Evolutionary conservation across 2,329 filamentous ascomycete genomes (phyloP).

Genomic region (Mariannaea elegans): DNA sequence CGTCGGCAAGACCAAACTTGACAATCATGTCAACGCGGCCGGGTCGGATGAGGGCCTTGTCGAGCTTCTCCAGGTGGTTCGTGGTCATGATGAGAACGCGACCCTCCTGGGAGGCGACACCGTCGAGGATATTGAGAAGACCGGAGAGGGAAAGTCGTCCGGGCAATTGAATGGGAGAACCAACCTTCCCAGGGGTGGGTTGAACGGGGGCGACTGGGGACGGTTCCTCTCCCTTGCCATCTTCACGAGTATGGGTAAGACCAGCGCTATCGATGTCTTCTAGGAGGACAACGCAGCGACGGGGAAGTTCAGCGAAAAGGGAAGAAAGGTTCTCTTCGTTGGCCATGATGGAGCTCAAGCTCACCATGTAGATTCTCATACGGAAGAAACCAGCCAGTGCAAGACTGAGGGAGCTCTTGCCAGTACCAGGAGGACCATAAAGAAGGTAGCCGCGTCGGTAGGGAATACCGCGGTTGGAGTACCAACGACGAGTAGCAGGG

Average conservation of each 20-base stretch:
- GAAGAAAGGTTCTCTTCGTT: slow-evolving; percentile 71
- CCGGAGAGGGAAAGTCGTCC: slow-evolving; percentile 74
- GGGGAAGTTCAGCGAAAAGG: slow-evolving; percentile 73
- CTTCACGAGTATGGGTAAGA: slow-evolving; percentile 67
- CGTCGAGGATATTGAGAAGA: slow-evolving; percentile 83
- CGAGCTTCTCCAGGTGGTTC: slow-evolving; percentile 69
- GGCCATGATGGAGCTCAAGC: slow-evolving; percentile 68
- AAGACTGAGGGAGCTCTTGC: slow-evolving; percentile 77
- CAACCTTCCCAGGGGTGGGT: slow-evolving; percentile 9
- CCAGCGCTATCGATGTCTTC: slow-evolving; percentile 82
- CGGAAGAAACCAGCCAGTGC: slow-evolving; percentile 76
- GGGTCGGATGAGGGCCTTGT: slow-evolving; percentile 69
- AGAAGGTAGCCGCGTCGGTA: slow-evolving; percentile 87
- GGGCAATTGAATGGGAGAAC: slow-evolving; percentile 12
- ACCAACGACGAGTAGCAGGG: slow-evolving; percentile 76
- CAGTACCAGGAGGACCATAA: slow-evolving; percentile 81
- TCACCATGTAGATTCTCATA: slow-evolving; percentile 77
- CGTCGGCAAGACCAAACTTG: slow-evolving; percentile 64
- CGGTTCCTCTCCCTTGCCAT: slow-evolving; percentile 39
- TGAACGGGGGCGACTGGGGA: slow-evolving; percentile 27
- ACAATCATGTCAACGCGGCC: slow-evolving; percentile 69
- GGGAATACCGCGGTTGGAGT: slow-evolving; percentile 83
- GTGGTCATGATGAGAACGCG: slow-evolving; percentile 73
- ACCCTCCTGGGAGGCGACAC: slow-evolving; percentile 71
- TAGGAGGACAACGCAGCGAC: slow-evolving; percentile 75